Evolutionary conservation across 345 rosid genomes (phyloP), one percentile per base, ranked within the genome.

Genomic region (Zanthoxylum bungeanum): DNA sequence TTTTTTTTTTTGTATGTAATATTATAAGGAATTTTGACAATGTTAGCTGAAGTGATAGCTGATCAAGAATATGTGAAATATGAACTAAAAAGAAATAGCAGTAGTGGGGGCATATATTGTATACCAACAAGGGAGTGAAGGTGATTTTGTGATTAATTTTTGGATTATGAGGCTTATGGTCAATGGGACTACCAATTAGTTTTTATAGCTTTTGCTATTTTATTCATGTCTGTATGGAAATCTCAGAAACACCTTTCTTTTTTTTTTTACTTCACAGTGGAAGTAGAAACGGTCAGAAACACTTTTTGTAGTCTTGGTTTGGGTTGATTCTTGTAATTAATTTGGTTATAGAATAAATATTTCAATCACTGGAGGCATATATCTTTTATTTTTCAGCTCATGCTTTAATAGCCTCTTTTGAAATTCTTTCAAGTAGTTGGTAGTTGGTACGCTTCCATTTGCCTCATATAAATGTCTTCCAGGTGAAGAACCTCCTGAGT

Each of bases 401-500:
- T 19, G 11, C 16, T 31, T n/a, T 46, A n/a, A n/a, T n/a, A n/a
- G n/a, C 3, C 31, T 16, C 33, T n/a, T n/a, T n/a, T n/a, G n/a
- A n/a, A n/a, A 16, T 22, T 66, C 40, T 34, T n/a, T 11, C 58
- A n/a, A n/a, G n/a, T n/a, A n/a, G n/a, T 46, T 0, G 22, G 24
- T 52, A 34, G 31, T 28, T 22, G 25, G 24, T 21, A 25, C 56
- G 39, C 11, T 57, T 62, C 46, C 28, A 46, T 60, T 49, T 72
- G 28, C 73, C 46, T 78, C 33, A 65, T 63, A 7, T 47, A 70
- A 7, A 73, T 36, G 22, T 44, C 30, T 58, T 78, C 59, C 78
- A 95, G 98, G 97, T 59, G 98, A 92, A 68, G 99, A 92, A 57
- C 91, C 96, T 36, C 89, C 99, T 2, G 99, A 95, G 60, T 95